Evolutionary conservation across 352 stramenopile species (phyloP).

Genomic region (Globisporangium heterothallicum): DNA sequence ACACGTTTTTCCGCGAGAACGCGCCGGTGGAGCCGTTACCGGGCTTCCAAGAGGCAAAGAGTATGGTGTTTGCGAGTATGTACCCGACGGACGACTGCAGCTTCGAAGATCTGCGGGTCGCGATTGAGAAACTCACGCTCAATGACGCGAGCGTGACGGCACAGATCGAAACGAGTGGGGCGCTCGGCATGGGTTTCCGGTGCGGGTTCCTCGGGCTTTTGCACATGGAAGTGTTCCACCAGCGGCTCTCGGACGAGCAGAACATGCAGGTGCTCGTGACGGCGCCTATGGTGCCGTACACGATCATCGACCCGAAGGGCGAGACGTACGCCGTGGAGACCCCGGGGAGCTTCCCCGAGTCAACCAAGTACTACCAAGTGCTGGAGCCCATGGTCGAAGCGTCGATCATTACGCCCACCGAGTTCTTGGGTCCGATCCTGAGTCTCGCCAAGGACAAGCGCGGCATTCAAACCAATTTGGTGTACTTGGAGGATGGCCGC

Average conservation of each 20-base stretch:
- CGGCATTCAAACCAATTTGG: slow-evolving; percentile 89
- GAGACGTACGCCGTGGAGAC: slow-evolving; percentile 51
- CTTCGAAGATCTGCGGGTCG: slow-evolving; percentile 95
- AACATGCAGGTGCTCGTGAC: slow-evolving; percentile 97
- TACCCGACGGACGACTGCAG: slow-evolving; percentile 95
- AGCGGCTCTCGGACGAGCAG: slow-evolving; percentile 97
- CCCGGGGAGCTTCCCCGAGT: slow-evolving; percentile 65
- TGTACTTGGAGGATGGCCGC: slow-evolving; percentile 93
- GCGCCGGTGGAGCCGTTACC: slow-evolving; percentile 57
- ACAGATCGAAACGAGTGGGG: slow-evolving; percentile 93
- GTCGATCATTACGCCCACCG: slow-evolving; percentile 93
- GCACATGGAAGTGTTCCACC: slow-evolving; percentile 98
- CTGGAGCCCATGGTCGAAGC: slow-evolving; percentile 96
- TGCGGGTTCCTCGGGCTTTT: slow-evolving; percentile 97
- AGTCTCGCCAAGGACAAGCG: slow-evolving; percentile 90
- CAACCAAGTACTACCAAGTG: slow-evolving; percentile 86
- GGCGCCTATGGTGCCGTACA: slow-evolving; percentile 98
- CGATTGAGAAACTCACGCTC: slow-evolving; percentile 94
- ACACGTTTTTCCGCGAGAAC: slow-evolving; percentile 78
- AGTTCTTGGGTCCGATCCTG: slow-evolving; percentile 95
- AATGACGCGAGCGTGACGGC: slow-evolving; percentile 97
- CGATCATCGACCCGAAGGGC: slow-evolving; percentile 63
- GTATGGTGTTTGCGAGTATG: slow-evolving; percentile 99
- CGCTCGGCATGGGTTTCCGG: slow-evolving; percentile 94
- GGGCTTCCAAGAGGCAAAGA: slow-evolving; percentile 77